Evolutionary conservation across 305 asterid genomes (phyloP), one percentile per base, ranked within the genome.

Genomic region (Fraxinus angustifolia): DNA sequence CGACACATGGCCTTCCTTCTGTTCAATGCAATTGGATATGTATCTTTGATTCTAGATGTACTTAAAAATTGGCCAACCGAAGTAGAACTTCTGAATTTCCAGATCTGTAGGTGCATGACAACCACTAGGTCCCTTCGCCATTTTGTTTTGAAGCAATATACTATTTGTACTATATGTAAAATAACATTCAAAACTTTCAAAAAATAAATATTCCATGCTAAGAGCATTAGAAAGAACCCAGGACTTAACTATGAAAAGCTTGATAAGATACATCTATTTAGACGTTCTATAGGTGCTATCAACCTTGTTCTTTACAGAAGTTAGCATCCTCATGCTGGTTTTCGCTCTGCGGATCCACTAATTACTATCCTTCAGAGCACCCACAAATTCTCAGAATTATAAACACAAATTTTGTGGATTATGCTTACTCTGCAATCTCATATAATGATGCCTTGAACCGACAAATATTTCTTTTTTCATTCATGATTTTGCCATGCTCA

Each of bases 31-130:
- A 48, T 16, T 48, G 6, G 58, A 14, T 48, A 1, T 48, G 58
- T 48, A 48, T 48, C 58, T 48, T 48, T 48, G 58, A 48, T 14
- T 14, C 58, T 48, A 14, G 58, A 48, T 48, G 58, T 16, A 48
- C 58, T 14, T 3, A 14, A 14, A 48, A 48, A 48, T 48, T 48
- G 19, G 58, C 19, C 58, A 3, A 48, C 19, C 6, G 17, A 16
- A 48, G 58, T 48, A 4, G 19, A 48, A 48, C 58, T 48, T 48
- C 58, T 14, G 19, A 48, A 48, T 45, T 68, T 14, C 17, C 68
- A 67, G 81, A 79, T 83, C 62, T 60, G 1, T 75, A 56, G 76
- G 76, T 40, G 77, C 53, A 67, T 48, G 76, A 76, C 8, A 50
- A 36, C 45, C 76, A 38, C 34, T 62, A 28, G 17, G 75, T 45